Percentiles rank a stretch among this genome's conserved stretches.
Conservation (phyloP, 2,329 filamentous ascomycete genomes). For the Botrytis fragariae region DNA sequence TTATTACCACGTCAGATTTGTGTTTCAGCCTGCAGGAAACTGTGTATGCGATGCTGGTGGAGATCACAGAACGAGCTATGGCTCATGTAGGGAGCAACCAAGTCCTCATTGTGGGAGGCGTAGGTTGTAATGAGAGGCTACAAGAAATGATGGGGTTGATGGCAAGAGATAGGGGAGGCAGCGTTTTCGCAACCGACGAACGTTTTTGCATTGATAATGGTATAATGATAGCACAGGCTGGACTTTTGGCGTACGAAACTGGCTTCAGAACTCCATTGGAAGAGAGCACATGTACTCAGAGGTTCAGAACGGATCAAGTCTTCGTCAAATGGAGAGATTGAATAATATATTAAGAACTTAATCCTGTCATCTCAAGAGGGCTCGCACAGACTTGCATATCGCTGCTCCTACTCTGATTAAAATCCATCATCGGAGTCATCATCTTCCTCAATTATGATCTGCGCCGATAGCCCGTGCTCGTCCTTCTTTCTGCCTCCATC, state of each 20-base stretch:
- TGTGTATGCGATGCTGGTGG: conserved; percentile 93
- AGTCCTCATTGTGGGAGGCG: conserved; percentile 92
- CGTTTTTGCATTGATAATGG: conserved; percentile 98
- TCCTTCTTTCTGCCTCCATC: conserved; percentile 29
- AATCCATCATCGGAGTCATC: conserved; percentile 51
- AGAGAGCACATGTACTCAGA: conserved; percentile 81
- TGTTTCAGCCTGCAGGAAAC: conserved; percentile 97
- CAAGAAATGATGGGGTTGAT: conserved; percentile 99
- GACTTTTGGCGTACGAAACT: conserved; percentile 77
- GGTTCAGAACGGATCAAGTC: conserved; percentile 81
- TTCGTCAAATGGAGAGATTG: conserved; percentile 73
- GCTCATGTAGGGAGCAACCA: conserved; percentile 89
- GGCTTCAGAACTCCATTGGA: conserved; percentile 74
- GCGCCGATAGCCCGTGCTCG: conserved; percentile 52
- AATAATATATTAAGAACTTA: conserved; percentile 19
- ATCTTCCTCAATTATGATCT: conserved; percentile 71
- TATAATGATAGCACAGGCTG: conserved; percentile 99
- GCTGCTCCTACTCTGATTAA: conserved; percentile 22
- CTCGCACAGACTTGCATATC: background rate
- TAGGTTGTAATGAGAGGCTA: conserved; percentile 89
- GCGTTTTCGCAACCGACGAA: conserved; percentile 93
- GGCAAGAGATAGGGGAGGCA: conserved; percentile 83
- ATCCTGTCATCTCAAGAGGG: background rate
- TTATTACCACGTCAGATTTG: conserved; percentile 76
- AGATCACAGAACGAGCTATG: conserved; percentile 98